Evolutionary conservation across 1,284 basidiomycete genomes (phyloP), one percentile per base, ranked within the genome.

Genomic region (Gomphus bonarii): DNA sequence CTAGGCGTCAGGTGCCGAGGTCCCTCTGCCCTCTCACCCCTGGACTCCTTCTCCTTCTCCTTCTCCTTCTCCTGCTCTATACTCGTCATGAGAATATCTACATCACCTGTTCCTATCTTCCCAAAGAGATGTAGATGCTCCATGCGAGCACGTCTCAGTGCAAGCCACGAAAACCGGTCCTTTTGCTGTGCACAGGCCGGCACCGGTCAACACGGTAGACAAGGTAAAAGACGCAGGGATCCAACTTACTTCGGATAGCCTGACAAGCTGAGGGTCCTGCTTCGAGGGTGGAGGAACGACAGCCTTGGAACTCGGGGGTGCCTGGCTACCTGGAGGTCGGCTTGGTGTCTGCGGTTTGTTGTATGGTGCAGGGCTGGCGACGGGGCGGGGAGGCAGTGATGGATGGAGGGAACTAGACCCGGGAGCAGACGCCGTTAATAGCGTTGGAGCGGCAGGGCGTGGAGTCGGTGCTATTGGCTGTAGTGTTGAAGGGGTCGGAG

Each of bases 101-200:
- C 73, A 61, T 88, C 85, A 9, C 85, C 86, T n/a, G 79, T 81
- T n/a, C 83, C 85, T 61, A 88, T 85, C 70, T 80, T 85, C n/a
- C 81, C 52, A 28, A 54, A 53, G 28, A 58, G 51, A 62, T 81
- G 79, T 50, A 87, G 66, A 67, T 88, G 72, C 60, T 79, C 77
- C 62, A 88, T 86, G 38, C 86, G 82, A 58, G 83, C 80, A 54
- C 79, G 78, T 31, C 86, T 83, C 59, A 89, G 75, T n/a, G 83
- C 83, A n/a, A 89, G 74, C 86, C 86, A 89, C 10, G 84, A 72
- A 77, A 79, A 80, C 6, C 83, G 78, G 61, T 83, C 76, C 63
- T 88, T 88, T 67, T 79, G 82, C 86, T 89, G 63, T 47, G 58
- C 54, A 57, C 50, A 54, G n/a, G 7, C 38, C 16, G n/a, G 38